Conservation (phyloP, 192 early-diverging fungal genomes). For the Chytriomyces confervae region DNA sequence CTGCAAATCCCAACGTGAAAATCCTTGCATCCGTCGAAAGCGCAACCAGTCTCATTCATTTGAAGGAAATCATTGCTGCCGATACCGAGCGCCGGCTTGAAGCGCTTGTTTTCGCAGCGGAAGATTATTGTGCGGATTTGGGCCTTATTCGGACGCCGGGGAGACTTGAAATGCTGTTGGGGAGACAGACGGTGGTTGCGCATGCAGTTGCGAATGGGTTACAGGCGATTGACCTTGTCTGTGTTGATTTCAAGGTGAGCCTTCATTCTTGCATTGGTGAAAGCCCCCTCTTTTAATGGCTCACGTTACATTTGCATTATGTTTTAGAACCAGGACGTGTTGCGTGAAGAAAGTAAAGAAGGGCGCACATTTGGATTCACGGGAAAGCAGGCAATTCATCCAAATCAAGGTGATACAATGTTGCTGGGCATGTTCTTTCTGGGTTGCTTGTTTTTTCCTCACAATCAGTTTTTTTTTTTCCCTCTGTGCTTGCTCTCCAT, state of each 20-base stretch:
- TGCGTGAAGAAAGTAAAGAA: slow-evolving; percentile 83
- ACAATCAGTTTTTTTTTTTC: not conserved
- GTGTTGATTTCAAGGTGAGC: slow-evolving; percentile 77
- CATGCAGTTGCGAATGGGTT: slow-evolving; percentile 82
- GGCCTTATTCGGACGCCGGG: slow-evolving; percentile 76
- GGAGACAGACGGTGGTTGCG: slow-evolving; percentile 78
- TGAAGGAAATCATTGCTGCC: slow-evolving; percentile 72
- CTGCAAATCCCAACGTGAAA: slow-evolving; percentile 64
- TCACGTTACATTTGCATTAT: not conserved
- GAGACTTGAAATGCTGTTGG: slow-evolving; percentile 79
- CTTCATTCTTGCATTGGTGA: not conserved
- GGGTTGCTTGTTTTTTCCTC: not conserved
- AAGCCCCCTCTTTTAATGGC: not conserved
- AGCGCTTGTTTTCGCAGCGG: slow-evolving; percentile 83
- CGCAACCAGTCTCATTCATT: slow-evolving; percentile 83
- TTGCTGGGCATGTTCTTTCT: not conserved
- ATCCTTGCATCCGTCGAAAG: slow-evolving; percentile 91
- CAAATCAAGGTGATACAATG: slow-evolving; percentile 60
- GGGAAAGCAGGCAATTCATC: slow-evolving; percentile 97
- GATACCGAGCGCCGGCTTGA: slow-evolving; percentile 65
- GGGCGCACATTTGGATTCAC: slow-evolving; percentile 92
- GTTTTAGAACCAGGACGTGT: slow-evolving; percentile 49
- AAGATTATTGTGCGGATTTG: slow-evolving; percentile 93
- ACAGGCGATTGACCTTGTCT: slow-evolving; percentile 95
- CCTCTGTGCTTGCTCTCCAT: not conserved